Evolutionary conservation across 2,329 filamentous ascomycete genomes (phyloP), one percentile per base, ranked within the genome.

Genomic region (Nemania sp.): DNA sequence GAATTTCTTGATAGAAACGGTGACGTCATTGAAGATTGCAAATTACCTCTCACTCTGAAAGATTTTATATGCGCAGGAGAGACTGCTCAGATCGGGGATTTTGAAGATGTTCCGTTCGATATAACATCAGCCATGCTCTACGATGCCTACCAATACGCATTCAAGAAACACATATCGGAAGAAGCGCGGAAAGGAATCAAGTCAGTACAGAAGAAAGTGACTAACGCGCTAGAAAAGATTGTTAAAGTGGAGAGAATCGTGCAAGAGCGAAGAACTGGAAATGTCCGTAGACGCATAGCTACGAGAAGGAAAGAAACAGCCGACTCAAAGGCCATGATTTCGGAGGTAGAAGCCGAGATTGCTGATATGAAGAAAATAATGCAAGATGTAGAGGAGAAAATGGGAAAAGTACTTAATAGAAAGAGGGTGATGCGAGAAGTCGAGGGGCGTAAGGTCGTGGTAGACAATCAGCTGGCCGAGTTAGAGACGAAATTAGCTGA

Each of bases 1-100:
- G 49, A 59, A 35, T 64, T 64, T 10, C 6, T 64, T n/a, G 26
- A 64, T 11, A 15, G 20, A 26, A 29, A 59, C 32, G 62, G 62
- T 15, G 20, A 29, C 20, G n/a, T 10, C 29, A 29, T 64, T 13
- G 7, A 51, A 7, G 15, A 49, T n/a, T 59, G 62, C 27, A 43
- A 26, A 20, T 27, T 64, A 24, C 5, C 5, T 47, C 22, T 64
- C 38, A 59, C 62, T 11, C 47, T 64, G 2, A 35, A 38, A 10
- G 62, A 64, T 11, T 64, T 64, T 6, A 27, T 64, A 45, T 59
- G 55, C 15, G n/a, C 15, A 5, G 24, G 22, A 35, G 5, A 6
- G 38, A 35, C 22, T 5, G 15, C 8, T 11, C 24, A 13, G 15
- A 27, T 47, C 26, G 18, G 15, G 5, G 62, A 59, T 15, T 58